Percentiles rank a stretch among this genome's conserved stretches.
Evolutionary conservation across 768 basidiomycete species (phyloP).

Genomic region (Leccinum truebloodii): DNA sequence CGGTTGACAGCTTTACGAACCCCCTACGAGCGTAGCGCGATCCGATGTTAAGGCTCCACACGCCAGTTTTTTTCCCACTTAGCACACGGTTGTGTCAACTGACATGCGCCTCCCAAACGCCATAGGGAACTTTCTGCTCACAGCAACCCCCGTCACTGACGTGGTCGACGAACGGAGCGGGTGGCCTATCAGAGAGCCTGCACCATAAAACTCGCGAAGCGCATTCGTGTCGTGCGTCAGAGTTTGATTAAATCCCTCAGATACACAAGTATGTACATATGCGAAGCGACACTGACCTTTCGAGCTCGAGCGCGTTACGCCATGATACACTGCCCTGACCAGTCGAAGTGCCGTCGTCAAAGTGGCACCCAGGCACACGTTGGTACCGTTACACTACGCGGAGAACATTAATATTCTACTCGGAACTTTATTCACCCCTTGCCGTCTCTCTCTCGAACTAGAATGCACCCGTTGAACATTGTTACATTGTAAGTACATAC

Average conservation of each 20-base stretch:
- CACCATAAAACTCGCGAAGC: background rate
- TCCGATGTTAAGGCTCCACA: background rate
- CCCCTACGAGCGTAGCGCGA: constrained; percentile 1
- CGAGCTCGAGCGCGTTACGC: background rate
- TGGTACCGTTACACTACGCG: constrained; percentile 15
- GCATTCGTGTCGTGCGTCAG: background rate
- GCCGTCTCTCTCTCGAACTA: background rate
- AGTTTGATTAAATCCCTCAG: background rate
- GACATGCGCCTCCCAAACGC: background rate
- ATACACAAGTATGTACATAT: background rate
- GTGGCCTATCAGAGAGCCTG: background rate
- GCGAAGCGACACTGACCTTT: background rate
- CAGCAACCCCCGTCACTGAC: background rate
- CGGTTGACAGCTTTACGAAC: constrained; percentile 13
- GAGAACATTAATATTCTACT: constrained; percentile 9
- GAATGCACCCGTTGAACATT: too few relatives aligned
- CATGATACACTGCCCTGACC: background rate
- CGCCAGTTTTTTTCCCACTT: constrained; percentile 13
- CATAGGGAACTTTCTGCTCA: background rate
- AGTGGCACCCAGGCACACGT: constrained; percentile 12
- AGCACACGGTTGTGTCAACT: constrained; percentile 1
- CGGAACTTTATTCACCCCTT: constrained; percentile 15
- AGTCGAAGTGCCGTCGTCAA: constrained; percentile 2
- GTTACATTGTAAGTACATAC: too few relatives aligned
- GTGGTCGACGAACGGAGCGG: background rate